phyloP scores from a whole-genome alignment of 1,284 basidiomycete genomes.

The Amylostereum areolatum region DNA sequence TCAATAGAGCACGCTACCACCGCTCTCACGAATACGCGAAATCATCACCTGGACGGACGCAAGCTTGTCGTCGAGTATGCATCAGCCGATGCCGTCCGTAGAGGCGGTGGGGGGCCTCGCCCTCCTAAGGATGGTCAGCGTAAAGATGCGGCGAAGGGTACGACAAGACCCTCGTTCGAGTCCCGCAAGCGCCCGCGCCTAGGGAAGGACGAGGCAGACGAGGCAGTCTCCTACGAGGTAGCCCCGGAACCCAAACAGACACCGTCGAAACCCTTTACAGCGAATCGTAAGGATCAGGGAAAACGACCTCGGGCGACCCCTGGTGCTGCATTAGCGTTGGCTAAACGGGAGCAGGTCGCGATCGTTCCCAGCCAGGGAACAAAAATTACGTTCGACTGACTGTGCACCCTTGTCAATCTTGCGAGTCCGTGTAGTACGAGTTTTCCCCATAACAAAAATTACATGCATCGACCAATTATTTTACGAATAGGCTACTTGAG shows the following conservation, averaged over 20 bases:
- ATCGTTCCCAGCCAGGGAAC: slow-evolving; percentile 79
- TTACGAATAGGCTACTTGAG: too few species aligned
- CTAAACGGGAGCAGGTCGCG: slow-evolving; percentile 79
- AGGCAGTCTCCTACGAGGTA: neutral
- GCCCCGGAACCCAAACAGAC: slow-evolving; percentile 2
- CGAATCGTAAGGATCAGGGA: slow-evolving; percentile 5
- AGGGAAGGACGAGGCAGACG: neutral
- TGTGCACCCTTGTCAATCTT: neutral
- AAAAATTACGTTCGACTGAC: slow-evolving; percentile 69
- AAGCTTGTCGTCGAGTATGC: slow-evolving; percentile 88
- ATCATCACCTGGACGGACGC: slow-evolving; percentile 80
- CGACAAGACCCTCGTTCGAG: neutral
- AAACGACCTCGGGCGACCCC: slow-evolving; percentile 58
- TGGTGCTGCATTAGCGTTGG: slow-evolving; percentile 86
- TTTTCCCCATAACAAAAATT: neutral
- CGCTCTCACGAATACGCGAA: slow-evolving; percentile 78
- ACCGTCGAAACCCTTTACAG: neutral
- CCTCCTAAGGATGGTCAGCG: slow-evolving; percentile 15
- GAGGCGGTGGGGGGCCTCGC: slow-evolving; percentile 45
- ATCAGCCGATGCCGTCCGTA: slow-evolving; percentile 76
- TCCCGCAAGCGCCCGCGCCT: slow-evolving; percentile 13
- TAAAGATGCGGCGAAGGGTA: slow-evolving; percentile 5
- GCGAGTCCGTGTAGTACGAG: neutral
- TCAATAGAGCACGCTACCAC: slow-evolving; percentile 74
- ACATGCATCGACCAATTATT: too few species aligned